Percentiles rank a stretch among this genome's conserved stretches.
These are phyloP conservation scores for Corniculantispora saksenae DNA, from an alignment of 2,329 filamentous ascomycete species.

Conservation along the genomic window DNA sequence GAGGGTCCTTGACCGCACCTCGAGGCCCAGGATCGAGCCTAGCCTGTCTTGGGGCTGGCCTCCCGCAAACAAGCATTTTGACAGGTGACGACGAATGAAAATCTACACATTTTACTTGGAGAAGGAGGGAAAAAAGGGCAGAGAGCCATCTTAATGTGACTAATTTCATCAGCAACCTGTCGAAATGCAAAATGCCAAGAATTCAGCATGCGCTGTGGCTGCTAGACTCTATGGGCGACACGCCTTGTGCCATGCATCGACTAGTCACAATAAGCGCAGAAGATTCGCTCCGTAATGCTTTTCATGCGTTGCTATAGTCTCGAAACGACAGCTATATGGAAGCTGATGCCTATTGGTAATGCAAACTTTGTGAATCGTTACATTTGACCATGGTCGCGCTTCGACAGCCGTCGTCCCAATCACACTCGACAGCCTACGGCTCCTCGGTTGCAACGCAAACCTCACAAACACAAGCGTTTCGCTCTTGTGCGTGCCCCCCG, in stretches of 20 bases:
- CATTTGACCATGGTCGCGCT: neutral
- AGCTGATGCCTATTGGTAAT: neutral
- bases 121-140: neutral
- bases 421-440: neutral
- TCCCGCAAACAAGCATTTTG: neutral
- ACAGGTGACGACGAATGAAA: neutral
- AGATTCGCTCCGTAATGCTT: neutral
- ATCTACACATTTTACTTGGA: neutral
- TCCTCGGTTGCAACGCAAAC: neutral
- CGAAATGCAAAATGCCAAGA: too few relatives aligned
- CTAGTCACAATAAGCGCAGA: neutral
- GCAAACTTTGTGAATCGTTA: neutral
- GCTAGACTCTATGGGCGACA: too few relatives aligned
- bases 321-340: neutral
- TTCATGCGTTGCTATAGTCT: neutral
- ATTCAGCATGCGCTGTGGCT: too few relatives aligned
- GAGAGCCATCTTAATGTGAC: too few relatives aligned
- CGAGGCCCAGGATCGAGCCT: neutral
- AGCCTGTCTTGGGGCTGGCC: neutral
- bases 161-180: too few relatives aligned
- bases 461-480: neutral
- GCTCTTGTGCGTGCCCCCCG: neutral
- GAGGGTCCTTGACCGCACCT: conserved; percentile 19
- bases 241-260: neutral
- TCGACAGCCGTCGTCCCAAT: neutral